These are phyloP conservation scores for Emmonsia crescens DNA, from an alignment of 2,329 filamentous ascomycete genomes.

Conservation along the genomic window DNA sequence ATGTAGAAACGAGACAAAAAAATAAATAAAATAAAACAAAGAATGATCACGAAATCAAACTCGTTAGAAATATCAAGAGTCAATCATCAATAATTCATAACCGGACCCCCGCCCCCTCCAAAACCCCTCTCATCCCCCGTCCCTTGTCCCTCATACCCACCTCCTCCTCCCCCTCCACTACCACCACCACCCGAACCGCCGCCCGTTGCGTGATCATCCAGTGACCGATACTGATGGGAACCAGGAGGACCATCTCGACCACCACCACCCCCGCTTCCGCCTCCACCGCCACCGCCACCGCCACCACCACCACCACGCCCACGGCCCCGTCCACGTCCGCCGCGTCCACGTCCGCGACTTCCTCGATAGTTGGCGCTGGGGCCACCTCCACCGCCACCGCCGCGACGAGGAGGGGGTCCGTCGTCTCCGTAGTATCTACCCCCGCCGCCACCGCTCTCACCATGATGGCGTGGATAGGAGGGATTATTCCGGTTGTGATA, in stretches of 20 bases:
- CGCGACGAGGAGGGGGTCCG: conserved; percentile 20
- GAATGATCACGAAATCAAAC: too few relatives aligned
- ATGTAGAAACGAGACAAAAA: background rate
- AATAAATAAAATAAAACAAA: background rate
- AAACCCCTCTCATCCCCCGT: conserved; percentile 20
- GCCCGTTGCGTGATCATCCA: conserved; percentile 47
- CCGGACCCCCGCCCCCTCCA: conserved; percentile 19
- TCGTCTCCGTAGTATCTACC: conserved; percentile 33
- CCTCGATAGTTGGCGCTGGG: conserved; percentile 14
- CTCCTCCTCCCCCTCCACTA: too few relatives aligned
- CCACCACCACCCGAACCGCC: conserved; percentile 5
- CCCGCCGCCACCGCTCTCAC: conserved; percentile 19
- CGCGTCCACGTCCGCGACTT: conserved; percentile 28
- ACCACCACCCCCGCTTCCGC: conserved; percentile 30
- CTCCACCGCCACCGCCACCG: conserved; percentile 34
- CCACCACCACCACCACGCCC: conserved; percentile 29
- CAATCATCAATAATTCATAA: conserved; percentile 30
- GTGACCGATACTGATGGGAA: conserved; percentile 50
- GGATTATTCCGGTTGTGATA: conserved; percentile 2
- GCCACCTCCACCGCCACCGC: background rate
- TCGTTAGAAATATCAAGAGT: background rate
- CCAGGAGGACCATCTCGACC: conserved; percentile 30
- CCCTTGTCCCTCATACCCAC: conserved; percentile 20
- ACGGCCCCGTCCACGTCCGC: conserved; percentile 28
- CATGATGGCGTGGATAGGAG: background rate